These are phyloP conservation scores for Cryptococcus sp. DNA, from an alignment of 1,284 basidiomycete species.

Conservation along the genomic window DNA sequence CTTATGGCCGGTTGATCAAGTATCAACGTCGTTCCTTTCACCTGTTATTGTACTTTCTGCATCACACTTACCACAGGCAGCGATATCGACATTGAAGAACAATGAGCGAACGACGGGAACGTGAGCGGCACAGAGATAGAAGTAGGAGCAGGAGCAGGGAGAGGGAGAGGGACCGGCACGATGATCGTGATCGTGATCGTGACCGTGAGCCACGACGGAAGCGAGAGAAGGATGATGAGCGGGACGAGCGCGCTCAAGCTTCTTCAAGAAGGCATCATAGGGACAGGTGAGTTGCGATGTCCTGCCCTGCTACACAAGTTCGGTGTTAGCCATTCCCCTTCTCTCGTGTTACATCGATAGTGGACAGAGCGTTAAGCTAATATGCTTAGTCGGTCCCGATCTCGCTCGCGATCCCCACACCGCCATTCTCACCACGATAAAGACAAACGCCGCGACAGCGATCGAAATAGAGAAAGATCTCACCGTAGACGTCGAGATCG, in stretches of 20 bases:
- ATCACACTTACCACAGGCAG: too few species aligned
- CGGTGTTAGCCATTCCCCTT: background rate
- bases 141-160: background rate
- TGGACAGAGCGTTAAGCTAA: slow-evolving; percentile 3
- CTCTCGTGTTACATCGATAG: background rate
- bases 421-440: slow-evolving; percentile 6
- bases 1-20: too few species aligned
- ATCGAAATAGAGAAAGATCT: slow-evolving; percentile 5
- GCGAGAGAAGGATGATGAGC: slow-evolving; percentile 3
- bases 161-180: background rate
- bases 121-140: too few species aligned
- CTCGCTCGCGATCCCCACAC: slow-evolving; percentile 16
- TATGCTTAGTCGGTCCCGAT: slow-evolving; percentile 15
- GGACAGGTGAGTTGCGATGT: slow-evolving; percentile 6
- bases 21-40: too few species aligned
- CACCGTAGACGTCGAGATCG: slow-evolving; percentile 9
- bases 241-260: background rate
- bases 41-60: too few species aligned
- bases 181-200: slow-evolving; percentile 5
- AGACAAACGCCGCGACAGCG: slow-evolving; percentile 1
- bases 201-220: slow-evolving; percentile 2
- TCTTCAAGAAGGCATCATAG: background rate
- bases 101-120: too few species aligned
- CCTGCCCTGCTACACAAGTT: background rate
- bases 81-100: too few species aligned